phyloP scores from a whole-genome alignment of 371 early-diverging fungal species.

The Mucor irregularis region DNA sequence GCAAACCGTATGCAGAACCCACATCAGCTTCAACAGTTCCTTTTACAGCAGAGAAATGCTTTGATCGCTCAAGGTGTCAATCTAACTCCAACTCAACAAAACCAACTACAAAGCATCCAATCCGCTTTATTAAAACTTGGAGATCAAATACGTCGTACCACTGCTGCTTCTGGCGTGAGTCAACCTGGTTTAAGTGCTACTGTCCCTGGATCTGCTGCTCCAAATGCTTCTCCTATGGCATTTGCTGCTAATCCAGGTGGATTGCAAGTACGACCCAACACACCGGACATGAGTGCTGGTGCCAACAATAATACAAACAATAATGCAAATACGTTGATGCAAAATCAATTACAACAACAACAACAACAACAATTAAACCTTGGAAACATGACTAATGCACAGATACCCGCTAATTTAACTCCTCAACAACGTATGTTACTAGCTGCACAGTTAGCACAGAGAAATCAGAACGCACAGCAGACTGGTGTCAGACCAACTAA shows the following conservation, averaged over 20 bases:
- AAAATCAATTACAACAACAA: constrained; percentile 8
- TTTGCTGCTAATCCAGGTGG: constrained; percentile 5
- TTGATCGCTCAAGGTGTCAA: constrained; percentile 17
- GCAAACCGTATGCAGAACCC: constrained; percentile 24
- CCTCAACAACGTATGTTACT: constrained; percentile 25
- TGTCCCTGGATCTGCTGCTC: not conserved
- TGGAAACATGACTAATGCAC: constrained; percentile 8
- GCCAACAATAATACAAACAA: not conserved
- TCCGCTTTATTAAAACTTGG: constrained; percentile 16
- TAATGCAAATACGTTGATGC: constrained; percentile 4
- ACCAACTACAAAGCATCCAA: constrained; percentile 23
- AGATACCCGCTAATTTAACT: constrained; percentile 28
- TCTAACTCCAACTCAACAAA: constrained; percentile 19
- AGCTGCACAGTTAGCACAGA: constrained; percentile 26
- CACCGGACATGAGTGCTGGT: constrained; percentile 4
- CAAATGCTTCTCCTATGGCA: constrained; percentile 4
- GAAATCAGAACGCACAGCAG: constrained; percentile 16
- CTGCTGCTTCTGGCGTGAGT: not conserved
- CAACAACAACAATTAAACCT: constrained; percentile 14
- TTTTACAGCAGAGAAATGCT: constrained; percentile 22
- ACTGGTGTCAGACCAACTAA: constrained; percentile 5
- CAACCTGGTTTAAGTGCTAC: constrained; percentile 2
- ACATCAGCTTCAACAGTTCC: constrained; percentile 24
- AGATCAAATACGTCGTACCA: constrained; percentile 24
- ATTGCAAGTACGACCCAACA: constrained; percentile 5